Base-by-base conservation (phyloP, 1,284 basidiomycete genomes). In the Fomitiporia mediterranea region DNA sequence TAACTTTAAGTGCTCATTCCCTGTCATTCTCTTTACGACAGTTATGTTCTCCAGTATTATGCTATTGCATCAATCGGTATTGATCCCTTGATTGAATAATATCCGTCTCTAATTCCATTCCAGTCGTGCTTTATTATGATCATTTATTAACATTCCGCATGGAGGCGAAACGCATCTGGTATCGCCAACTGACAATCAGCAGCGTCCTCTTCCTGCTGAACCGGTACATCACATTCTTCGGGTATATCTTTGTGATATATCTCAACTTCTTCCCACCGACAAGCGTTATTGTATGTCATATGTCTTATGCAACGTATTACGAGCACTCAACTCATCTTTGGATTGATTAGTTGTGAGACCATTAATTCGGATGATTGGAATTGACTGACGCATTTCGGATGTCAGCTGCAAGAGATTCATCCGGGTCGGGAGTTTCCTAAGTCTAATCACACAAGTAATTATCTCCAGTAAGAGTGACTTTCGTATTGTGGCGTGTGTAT, bases 41-140 rank as follows among this genome's bases (percentile, higher is more conserved):
- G 42, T 13, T 52, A 27, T 21, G 23, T 40, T 13, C 25, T 57
- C 17, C 56, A 52, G 21, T 53, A 39, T 25, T 57, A 46, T 32
- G 13, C 43, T 19, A 23, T 57, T 6, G 56, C 56, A n/a, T 57
- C 56, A 17, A 46, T 57, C 8, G 47, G 56, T 53, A 32, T 19
- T n/a, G 4, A 38, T 8, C 6, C 37, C n/a, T 3, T 23, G 28
- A 13, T 49, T 7, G 21, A 21, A 7, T 46, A 1, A 4, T 43
- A 21, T 8, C 8, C n/a, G 34, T 42, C 30, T 21, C 30, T 53
- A 17, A 43, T 21, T 21, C 21, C 38, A 15, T 13, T 35, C 4
- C 39, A 59, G 57, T 40, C 8, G 7, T 59, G 13, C 32, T 59
- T 19, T 59, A 59, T 23, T 59, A 59, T 46, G 57, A 59, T 30